phyloP scores from a whole-genome alignment of 176 grass and related monocot species.

The Rhynchospora pubera region DNA sequence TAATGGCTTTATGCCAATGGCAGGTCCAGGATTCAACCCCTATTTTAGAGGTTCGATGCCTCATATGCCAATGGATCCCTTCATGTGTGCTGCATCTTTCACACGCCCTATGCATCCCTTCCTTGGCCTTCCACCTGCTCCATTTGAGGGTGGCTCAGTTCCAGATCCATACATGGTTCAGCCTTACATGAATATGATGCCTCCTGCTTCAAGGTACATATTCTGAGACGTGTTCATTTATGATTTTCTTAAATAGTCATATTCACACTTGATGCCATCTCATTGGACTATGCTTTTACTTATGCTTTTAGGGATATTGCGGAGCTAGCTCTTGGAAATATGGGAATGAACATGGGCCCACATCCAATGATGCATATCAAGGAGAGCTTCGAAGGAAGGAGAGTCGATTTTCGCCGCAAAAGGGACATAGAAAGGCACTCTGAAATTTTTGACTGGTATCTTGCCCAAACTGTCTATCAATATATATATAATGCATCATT shows the following conservation, averaged over 20 bases:
- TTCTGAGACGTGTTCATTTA: slow-evolving; percentile 7
- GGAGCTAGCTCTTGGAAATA: slow-evolving; percentile 64
- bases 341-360: slow-evolving; percentile 70
- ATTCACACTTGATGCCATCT: not conserved
- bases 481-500: slow-evolving; percentile 39
- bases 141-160: slow-evolving; percentile 59
- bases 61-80: slow-evolving; percentile 67
- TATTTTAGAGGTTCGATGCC: slow-evolving; percentile 66
- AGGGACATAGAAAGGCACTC: slow-evolving; percentile 36
- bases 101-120: slow-evolving; percentile 57
- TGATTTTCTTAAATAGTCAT: not conserved
- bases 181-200: slow-evolving; percentile 75
- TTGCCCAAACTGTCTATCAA: slow-evolving; percentile 30
- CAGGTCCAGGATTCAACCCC: slow-evolving; percentile 60
- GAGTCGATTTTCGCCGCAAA: not conserved
- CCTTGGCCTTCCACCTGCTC: slow-evolving; percentile 67
- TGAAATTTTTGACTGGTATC: slow-evolving; percentile 41
- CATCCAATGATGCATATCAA: slow-evolving; percentile 45
- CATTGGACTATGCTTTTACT: slow-evolving; percentile 24
- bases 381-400: slow-evolving; percentile 45
- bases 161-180: slow-evolving; percentile 81
- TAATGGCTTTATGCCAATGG: slow-evolving; percentile 77
- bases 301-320: slow-evolving; percentile 70
- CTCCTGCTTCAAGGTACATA: slow-evolving; percentile 64
- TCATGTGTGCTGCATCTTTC: slow-evolving; percentile 46